These are phyloP conservation scores for Trichoderma arundinaceum DNA, from an alignment of 2,329 filamentous ascomycete species.

Conservation along the genomic window DNA sequence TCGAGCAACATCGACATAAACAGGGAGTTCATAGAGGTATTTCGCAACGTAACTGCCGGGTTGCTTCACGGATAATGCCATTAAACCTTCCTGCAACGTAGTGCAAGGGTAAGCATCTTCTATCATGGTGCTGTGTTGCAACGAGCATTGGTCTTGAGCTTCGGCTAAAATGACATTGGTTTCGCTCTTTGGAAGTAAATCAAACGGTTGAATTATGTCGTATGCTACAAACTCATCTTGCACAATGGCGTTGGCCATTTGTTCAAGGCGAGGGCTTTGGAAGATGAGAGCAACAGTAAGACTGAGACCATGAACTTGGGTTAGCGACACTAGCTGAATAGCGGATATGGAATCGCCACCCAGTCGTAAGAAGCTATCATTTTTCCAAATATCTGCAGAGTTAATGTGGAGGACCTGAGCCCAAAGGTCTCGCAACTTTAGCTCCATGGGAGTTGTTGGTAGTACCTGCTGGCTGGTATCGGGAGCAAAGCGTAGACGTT, in stretches of 20 bases:
- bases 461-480: not conserved
- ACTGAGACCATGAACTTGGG: not conserved
- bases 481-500: constrained; percentile 6
- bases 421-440: constrained; percentile 31
- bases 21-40: not conserved
- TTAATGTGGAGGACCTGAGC: constrained; percentile 27
- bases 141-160: not conserved
- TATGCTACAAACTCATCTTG: not conserved
- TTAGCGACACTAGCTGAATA: constrained; percentile 17
- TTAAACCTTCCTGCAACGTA: constrained; percentile 19
- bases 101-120: constrained; percentile 19
- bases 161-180: not conserved
- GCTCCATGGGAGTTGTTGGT: constrained; percentile 12
- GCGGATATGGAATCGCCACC: constrained; percentile 23
- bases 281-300: constrained; percentile 5
- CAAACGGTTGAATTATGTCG: not conserved
- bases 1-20: not conserved
- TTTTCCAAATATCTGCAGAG: not conserved
- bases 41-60: constrained; percentile 9
- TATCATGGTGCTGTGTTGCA: not conserved
- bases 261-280: not conserved
- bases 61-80: constrained; percentile 24
- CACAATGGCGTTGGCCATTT: not conserved
- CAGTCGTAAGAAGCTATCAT: constrained; percentile 29
- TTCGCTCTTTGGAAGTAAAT: not conserved